A percentile compares a stretch with the other conserved stretches of the same genome.
These are phyloP conservation scores for Leccinum cinnamomeum DNA, from an alignment of 1,284 basidiomycete species.

Conservation along the genomic window DNA sequence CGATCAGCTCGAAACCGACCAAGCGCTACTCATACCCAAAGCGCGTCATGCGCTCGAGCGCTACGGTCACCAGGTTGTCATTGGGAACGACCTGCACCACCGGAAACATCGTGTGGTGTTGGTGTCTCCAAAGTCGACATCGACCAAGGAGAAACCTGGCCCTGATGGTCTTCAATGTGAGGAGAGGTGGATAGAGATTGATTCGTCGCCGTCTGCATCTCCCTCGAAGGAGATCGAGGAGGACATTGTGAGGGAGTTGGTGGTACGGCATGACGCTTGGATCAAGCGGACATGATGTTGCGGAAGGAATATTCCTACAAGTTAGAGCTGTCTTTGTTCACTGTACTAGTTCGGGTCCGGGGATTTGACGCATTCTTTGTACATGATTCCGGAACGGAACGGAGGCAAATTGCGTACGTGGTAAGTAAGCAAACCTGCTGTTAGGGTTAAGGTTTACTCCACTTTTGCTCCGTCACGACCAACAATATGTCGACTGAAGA, in stretches of 20 bases:
- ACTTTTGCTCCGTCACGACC: slow-evolving; percentile 1
- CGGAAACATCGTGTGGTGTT: slow-evolving; percentile 94
- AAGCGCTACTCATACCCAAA: slow-evolving; percentile 83
- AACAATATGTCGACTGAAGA: slow-evolving; percentile 13
- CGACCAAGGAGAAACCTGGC: slow-evolving; percentile 28
- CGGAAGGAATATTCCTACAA: neutral
- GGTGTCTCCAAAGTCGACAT: slow-evolving; percentile 50
- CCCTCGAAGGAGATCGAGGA: slow-evolving; percentile 86
- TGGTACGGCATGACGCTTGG: slow-evolving; percentile 76
- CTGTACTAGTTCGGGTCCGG: neutral
- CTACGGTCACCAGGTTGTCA: slow-evolving; percentile 97
- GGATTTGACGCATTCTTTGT: too few relatives aligned
- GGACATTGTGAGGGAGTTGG: slow-evolving; percentile 80
- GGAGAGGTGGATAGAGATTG: slow-evolving; percentile 77
- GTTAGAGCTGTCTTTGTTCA: neutral
- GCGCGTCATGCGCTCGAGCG: slow-evolving; percentile 84
- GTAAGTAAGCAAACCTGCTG: neutral
- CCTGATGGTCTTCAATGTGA: slow-evolving; percentile 34
- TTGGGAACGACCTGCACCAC: slow-evolving; percentile 90
- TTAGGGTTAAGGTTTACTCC: slow-evolving; percentile 22
- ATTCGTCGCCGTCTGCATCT: slow-evolving; percentile 39
- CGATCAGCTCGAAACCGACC: slow-evolving; percentile 89
- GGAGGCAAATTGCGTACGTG: neutral
- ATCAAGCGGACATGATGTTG: slow-evolving; percentile 30
- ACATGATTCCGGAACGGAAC: neutral